phyloP scores from a whole-genome alignment of 2,329 filamentous ascomycete genomes.

The Chrysoporthe cubensis region DNA sequence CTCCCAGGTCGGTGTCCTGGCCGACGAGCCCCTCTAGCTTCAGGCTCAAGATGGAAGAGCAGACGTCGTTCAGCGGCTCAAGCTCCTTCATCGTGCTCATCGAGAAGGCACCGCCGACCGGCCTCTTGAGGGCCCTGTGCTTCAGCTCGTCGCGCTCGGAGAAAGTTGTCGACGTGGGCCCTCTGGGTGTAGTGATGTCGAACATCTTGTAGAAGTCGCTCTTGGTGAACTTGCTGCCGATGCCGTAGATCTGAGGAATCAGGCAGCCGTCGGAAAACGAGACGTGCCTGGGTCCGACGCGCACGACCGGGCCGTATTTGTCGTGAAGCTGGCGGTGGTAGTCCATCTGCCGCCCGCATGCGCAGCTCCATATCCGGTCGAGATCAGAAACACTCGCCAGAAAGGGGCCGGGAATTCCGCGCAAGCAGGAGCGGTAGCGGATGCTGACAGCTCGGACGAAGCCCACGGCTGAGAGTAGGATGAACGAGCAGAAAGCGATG shows the following conservation, averaged over 20 bases:
- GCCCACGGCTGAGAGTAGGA: neutral
- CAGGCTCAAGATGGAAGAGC: slow-evolving; percentile 9
- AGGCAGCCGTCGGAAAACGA: slow-evolving; percentile 36
- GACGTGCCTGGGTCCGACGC: slow-evolving; percentile 43
- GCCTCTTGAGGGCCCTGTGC: slow-evolving; percentile 8
- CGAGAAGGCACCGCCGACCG: slow-evolving; percentile 14
- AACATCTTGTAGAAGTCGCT: slow-evolving; percentile 22
- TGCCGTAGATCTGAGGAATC: slow-evolving; percentile 27
- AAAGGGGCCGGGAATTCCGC: slow-evolving; percentile 7
- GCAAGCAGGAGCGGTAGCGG: slow-evolving; percentile 9
- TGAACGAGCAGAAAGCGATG: neutral
- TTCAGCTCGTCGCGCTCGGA: slow-evolving; percentile 16
- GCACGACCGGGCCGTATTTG: slow-evolving; percentile 43
- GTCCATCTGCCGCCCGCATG: slow-evolving; percentile 10
- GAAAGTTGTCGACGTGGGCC: slow-evolving; percentile 7
- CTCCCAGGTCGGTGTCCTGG: slow-evolving; percentile 2
- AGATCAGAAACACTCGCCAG: slow-evolving; percentile 17
- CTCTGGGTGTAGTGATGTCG: neutral
- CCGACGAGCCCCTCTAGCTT: slow-evolving; percentile 16
- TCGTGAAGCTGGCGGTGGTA: slow-evolving; percentile 33
- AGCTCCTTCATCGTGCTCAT: slow-evolving; percentile 22
- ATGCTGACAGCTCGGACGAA: neutral
- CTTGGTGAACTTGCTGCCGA: slow-evolving; percentile 33
- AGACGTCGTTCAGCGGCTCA: slow-evolving; percentile 18
- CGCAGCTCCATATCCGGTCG: slow-evolving; percentile 17